A percentile compares a stretch with the other conserved stretches of the same genome.
Conservation (phyloP, 768 basidiomycete species). For the Cubamyces sp. region DNA sequence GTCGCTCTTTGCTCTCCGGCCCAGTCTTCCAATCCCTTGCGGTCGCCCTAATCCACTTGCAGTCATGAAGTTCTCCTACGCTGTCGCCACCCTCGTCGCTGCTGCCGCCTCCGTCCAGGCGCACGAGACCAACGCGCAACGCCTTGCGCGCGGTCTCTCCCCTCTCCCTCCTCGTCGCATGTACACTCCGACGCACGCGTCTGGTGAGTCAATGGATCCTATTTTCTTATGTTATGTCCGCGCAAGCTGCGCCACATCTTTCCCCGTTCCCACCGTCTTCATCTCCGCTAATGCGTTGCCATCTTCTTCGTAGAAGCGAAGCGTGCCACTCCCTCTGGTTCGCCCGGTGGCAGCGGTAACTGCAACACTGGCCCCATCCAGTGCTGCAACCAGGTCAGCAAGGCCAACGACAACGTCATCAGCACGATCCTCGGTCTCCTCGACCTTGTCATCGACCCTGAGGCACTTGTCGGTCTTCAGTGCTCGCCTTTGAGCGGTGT, state of each 20-base stretch:
- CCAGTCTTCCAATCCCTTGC: constrained; percentile 9
- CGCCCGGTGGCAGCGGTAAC: constrained; percentile 16
- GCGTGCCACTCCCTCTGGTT: constrained; percentile 18
- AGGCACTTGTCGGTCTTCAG: constrained; percentile 28
- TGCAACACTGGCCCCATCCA: constrained; percentile 39
- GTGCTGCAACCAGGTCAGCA: constrained; percentile 37
- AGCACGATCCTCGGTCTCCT: constrained; percentile 26
- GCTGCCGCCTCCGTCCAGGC: constrained; percentile 22
- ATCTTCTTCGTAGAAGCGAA: constrained; percentile 19
- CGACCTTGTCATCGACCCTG: constrained; percentile 15
- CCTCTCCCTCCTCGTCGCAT: constrained; percentile 19
- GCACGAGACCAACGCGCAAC: constrained; percentile 21
- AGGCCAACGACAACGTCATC: constrained; percentile 19
- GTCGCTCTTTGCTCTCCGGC: constrained; percentile 11
- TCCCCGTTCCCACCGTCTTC: background rate
- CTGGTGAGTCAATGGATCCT: constrained; percentile 4
- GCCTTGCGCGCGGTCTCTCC: constrained; percentile 22
- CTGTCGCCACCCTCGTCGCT: constrained; percentile 20
- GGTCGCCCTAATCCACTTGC: constrained; percentile 6
- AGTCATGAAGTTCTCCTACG: constrained; percentile 24
- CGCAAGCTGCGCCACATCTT: background rate
- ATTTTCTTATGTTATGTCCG: background rate
- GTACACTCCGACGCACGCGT: constrained; percentile 11
- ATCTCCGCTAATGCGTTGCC: constrained; percentile 3
- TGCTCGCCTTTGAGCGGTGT: constrained; percentile 25